These are phyloP conservation scores for Aspergillus clavatus DNA, from an alignment of 2,329 filamentous ascomycete species.

Conservation along the genomic window DNA sequence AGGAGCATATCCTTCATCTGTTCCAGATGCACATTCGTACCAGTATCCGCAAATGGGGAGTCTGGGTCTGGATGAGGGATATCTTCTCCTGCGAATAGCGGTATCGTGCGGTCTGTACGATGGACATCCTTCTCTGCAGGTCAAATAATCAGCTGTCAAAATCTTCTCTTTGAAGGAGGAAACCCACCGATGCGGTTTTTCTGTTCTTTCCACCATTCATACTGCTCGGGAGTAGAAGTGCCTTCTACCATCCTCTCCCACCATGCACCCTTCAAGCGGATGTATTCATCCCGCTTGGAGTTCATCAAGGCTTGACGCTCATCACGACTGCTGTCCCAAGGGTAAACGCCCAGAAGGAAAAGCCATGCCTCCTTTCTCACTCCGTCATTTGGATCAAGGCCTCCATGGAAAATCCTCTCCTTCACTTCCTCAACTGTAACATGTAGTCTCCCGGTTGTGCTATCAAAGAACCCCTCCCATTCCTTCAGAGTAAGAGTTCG, in stretches of 20 bases:
- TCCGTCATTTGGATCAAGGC: constrained; percentile 80
- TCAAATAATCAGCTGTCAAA: constrained; percentile 32
- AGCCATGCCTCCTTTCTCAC: constrained; percentile 96
- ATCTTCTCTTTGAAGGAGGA: background rate
- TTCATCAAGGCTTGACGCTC: constrained; percentile 80
- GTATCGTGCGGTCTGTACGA: constrained; percentile 87
- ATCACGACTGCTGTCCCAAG: constrained; percentile 85
- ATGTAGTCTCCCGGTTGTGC: constrained; percentile 65
- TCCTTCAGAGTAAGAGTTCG: constrained; percentile 75
- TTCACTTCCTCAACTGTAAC: constrained; percentile 90
- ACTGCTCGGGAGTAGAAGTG: constrained; percentile 70
- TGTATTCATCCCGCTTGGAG: constrained; percentile 85
- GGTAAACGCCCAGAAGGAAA: constrained; percentile 83
- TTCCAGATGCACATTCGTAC: constrained; percentile 95
- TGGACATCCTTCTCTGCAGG: constrained; percentile 93
- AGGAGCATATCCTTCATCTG: constrained; percentile 99
- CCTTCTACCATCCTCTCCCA: constrained; percentile 90
- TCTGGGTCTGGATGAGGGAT: constrained; percentile 94
- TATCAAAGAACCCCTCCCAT: constrained; percentile 88
- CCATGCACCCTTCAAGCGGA: constrained; percentile 89
- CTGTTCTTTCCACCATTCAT: constrained; percentile 97
- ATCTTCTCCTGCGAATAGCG: constrained; percentile 94
- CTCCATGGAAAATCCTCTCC: constrained; percentile 94
- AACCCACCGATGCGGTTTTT: constrained; percentile 77
- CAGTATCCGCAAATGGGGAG: constrained; percentile 85